Evolutionary conservation across 2,329 filamentous ascomycete genomes (phyloP).

Genomic region (Monosporascus ibericus): DNA sequence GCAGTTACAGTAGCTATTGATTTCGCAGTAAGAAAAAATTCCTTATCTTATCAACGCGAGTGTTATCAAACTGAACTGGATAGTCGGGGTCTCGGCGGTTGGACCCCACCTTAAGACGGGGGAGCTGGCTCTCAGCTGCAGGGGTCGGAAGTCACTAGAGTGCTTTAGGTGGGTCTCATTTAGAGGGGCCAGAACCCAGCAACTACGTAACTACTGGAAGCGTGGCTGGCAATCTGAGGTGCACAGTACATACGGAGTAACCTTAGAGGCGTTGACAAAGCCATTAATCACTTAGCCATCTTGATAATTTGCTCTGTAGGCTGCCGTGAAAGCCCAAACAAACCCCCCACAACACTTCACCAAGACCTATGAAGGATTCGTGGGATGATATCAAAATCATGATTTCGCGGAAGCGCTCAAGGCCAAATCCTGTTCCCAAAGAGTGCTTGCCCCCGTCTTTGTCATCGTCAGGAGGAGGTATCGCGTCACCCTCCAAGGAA

Average conservation of each 20-base stretch:
- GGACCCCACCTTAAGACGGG: background rate
- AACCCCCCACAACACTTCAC: background rate
- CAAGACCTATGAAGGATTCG: background rate
- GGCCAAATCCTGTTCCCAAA: constrained; percentile 28
- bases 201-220: no score
- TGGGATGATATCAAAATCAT: constrained; percentile 21
- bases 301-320: no score
- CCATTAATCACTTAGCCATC: background rate
- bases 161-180: background rate
- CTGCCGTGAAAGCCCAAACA: no score
- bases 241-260: no score
- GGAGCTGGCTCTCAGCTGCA: background rate
- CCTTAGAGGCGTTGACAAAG: no score
- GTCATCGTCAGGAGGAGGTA: constrained; percentile 9
- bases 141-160: background rate
- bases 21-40: background rate
- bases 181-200: background rate
- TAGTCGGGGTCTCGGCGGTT: background rate
- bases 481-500: constrained; percentile 18
- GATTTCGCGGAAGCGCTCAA: constrained; percentile 36
- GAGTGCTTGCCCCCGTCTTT: constrained; percentile 14
- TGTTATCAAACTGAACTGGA: background rate
- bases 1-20: no score
- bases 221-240: no score
- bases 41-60: background rate